A percentile compares a stretch with the other conserved stretches of the same genome.
Conservation (phyloP, 805 yeast genomes). For the Starmerella vaccinii region DNA sequence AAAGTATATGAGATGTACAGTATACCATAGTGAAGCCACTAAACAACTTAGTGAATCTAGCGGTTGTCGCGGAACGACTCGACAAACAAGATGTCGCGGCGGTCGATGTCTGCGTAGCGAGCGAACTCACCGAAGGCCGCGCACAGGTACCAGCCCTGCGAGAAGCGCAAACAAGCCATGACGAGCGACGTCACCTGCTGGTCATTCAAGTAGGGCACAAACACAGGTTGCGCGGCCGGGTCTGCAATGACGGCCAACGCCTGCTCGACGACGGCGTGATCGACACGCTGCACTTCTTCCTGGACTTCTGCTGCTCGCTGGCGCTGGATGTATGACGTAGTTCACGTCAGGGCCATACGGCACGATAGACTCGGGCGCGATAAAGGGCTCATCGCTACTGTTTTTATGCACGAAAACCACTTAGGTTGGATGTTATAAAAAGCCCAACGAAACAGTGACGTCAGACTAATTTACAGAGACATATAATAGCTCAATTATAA, state of each 20-base stretch:
- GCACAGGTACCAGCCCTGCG: constrained; percentile 79
- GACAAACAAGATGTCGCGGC: constrained; percentile 73
- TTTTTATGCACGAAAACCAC: too few species aligned
- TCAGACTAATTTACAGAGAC: too few species aligned
- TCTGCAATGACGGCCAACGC: constrained; percentile 55
- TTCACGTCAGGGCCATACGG: constrained; percentile 43
- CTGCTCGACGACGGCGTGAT: constrained; percentile 49
- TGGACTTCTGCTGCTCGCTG: constrained; percentile 37
- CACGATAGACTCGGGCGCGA: constrained; percentile 66
- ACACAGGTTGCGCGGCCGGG: constrained; percentile 54
- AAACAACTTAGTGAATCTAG: too few species aligned
- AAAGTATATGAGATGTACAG: too few species aligned
- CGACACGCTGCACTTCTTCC: constrained; percentile 46
- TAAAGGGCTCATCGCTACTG: too few species aligned
- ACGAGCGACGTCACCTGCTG: constrained; percentile 76
- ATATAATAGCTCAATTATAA: too few species aligned
- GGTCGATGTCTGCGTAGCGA: constrained; percentile 63
- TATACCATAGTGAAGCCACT: too few species aligned
- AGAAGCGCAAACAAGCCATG: constrained; percentile 74
- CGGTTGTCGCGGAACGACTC: constrained; percentile 54
- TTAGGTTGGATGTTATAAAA: too few species aligned
- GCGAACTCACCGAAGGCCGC: constrained; percentile 80
- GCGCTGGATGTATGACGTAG: constrained; percentile 57
- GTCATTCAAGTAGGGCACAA: constrained; percentile 81
- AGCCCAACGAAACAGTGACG: too few species aligned